phyloP scores from a whole-genome alignment of 805 yeast genomes.

The Ogataea pilisensis region DNA sequence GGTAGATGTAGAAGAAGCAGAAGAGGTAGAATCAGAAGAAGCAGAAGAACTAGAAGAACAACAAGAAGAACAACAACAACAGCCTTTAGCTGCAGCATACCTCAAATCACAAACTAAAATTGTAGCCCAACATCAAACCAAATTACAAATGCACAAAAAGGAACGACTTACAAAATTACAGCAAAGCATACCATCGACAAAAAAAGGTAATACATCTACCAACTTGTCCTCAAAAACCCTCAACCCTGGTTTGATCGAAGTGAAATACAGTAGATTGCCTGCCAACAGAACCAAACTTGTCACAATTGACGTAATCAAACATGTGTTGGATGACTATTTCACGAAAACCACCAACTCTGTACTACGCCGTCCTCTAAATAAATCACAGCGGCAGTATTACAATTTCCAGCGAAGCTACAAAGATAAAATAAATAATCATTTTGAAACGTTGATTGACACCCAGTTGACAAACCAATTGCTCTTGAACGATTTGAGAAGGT shows the following conservation, averaged over 20 bases:
- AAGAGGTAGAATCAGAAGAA: too few species aligned
- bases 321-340: slow-evolving; percentile 28
- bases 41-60: too few species aligned
- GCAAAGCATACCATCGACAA: too few species aligned
- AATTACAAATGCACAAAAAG: too few species aligned
- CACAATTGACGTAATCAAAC: slow-evolving; percentile 32
- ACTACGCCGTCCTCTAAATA: slow-evolving; percentile 11
- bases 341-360: slow-evolving; percentile 12
- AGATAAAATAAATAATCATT: slow-evolving; percentile 24
- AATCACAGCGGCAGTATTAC: slow-evolving; percentile 6
- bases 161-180: too few species aligned
- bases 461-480: slow-evolving; percentile 33
- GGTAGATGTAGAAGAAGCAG: too few species aligned
- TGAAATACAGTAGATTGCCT: slow-evolving; percentile 26
- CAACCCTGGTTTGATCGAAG: slow-evolving; percentile 15
- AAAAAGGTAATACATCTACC: too few species aligned
- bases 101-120: too few species aligned
- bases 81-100: too few species aligned
- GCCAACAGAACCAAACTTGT: slow-evolving; percentile 26
- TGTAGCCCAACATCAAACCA: too few species aligned
- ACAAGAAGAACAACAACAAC: too few species aligned
- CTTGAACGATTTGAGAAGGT: slow-evolving; percentile 25
- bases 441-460: slow-evolving; percentile 32
- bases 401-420: slow-evolving; percentile 20
- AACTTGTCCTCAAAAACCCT: too few species aligned